phyloP scores from a whole-genome alignment of 441 rosid genomes.

The Biscutella laevigata region DNA sequence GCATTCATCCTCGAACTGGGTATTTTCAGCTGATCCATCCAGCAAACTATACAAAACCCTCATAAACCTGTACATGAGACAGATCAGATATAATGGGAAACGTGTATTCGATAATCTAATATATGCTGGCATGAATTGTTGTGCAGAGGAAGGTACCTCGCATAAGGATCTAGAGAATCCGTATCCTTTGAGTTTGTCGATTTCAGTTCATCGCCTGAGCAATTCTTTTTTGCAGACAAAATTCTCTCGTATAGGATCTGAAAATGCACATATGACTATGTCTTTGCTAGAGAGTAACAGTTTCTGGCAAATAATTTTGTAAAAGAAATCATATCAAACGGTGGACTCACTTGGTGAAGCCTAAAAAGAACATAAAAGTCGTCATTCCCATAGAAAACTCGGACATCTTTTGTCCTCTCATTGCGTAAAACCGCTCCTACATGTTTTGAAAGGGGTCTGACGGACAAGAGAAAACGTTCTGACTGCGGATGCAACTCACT shows the following conservation, averaged over 20 bases:
- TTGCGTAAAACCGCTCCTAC: conserved; percentile 36
- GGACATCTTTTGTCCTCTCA: conserved; percentile 35
- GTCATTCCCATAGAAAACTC: conserved; percentile 83
- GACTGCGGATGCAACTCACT: conserved; percentile 34
- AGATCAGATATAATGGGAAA: neutral
- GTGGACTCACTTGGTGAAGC: conserved; percentile 76
- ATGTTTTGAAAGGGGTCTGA: conserved; percentile 79
- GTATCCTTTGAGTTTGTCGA: conserved; percentile 52
- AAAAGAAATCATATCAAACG: neutral
- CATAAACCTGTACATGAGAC: conserved; percentile 51
- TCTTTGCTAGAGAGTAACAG: neutral
- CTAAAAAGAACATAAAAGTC: conserved; percentile 87
- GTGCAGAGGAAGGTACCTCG: conserved; percentile 40
- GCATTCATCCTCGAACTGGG: conserved; percentile 96
- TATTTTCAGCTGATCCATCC: conserved; percentile 81
- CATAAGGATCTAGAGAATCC: conserved; percentile 50
- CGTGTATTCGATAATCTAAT: neutral
- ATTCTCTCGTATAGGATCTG: conserved; percentile 86
- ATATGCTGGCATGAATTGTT: neutral
- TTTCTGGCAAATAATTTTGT: neutral
- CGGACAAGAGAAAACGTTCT: conserved; percentile 53
- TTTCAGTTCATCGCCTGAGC: conserved; percentile 44
- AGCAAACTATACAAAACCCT: conserved; percentile 65
- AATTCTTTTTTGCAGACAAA: conserved; percentile 67
- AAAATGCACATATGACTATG: conserved; percentile 4